Base-by-base conservation (phyloP, 305 asterid species). In the Fraxinus paxiana region DNA sequence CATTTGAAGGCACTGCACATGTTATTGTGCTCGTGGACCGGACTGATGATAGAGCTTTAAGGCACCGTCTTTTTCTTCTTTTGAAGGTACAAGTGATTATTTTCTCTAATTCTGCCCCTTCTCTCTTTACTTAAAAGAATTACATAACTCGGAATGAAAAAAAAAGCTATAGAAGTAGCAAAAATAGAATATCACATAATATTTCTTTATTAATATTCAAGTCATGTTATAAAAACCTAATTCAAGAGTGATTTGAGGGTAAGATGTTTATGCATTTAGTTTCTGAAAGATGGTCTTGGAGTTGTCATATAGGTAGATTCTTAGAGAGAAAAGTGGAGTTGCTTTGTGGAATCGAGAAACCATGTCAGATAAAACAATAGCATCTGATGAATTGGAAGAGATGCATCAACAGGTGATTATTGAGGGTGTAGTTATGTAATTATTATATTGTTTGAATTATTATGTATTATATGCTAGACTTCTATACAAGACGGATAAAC, bases 1-100 rank as follows among this genome's bases (percentile, higher is more conserved):
- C 97, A 67, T 96, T 96, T 85, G 99, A 94, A 87, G 99, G 99
- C 84, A 89, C 99, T 78, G 94, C 99, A 80, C 99, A 96, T 84
- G 87, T 93, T 77, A 94, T 98, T 2, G 98, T 96, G 69, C 97
- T 96, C 61, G 87, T 96, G 95, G 99, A 96, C 83, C 91, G 98
- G 87, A 96, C 99, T 48, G 92, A 91, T 92, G 99, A 96, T 90
- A 92, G 99, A 91, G 97, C 98, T 83, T 88, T 96, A 81, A 90
- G 98, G 77, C 98, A 96, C 83, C 99, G 99, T n/a, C 98, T 96
- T 87, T 97, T 96, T 83, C 96, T 94, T 85, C 97, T 96, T 82
- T 85, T 96, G 85, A 94, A 94, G 98, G 99, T 94, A 87, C 46
- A 79, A 65, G 34, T 41, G 18, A 61, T 61, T 24, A 54, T 59